These are phyloP conservation scores for Rhodotorula sphaerocarpa DNA, from an alignment of 768 basidiomycete species.

Conservation along the genomic window DNA sequence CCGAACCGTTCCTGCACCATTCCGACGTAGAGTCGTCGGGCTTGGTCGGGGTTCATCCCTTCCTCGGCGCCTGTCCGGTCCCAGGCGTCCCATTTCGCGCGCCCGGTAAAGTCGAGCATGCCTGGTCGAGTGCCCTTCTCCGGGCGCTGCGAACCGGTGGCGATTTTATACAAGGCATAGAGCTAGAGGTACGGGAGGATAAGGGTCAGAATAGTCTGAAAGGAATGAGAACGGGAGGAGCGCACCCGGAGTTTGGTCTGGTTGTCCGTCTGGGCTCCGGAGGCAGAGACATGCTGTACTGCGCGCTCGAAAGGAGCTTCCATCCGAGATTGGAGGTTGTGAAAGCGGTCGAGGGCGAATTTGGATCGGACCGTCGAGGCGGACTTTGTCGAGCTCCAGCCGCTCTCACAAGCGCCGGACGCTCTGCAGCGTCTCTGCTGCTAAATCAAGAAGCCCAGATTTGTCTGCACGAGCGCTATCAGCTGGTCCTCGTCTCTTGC, in stretches of 20 bases:
- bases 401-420: too few relatives aligned
- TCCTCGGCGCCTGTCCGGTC: slow-evolving; percentile 1
- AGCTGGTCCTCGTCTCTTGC: too few relatives aligned
- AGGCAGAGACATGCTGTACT: slow-evolving; percentile 1
- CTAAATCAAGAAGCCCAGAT: too few relatives aligned
- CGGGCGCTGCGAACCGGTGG: slow-evolving; percentile 5
- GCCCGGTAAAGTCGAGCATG: slow-evolving; percentile 19
- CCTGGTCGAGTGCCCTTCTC: slow-evolving; percentile 2
- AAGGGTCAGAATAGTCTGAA: not conserved
- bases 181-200: slow-evolving; percentile 2
- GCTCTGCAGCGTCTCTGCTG: too few relatives aligned
- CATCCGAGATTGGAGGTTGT: too few relatives aligned
- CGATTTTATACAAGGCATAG: slow-evolving; percentile 30
- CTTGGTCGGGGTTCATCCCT: not conserved
- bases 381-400: too few relatives aligned
- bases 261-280: not conserved
- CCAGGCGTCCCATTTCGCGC: slow-evolving; percentile 35
- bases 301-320: slow-evolving; percentile 5
- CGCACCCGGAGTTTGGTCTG: slow-evolving; percentile 22
- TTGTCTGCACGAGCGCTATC: too few relatives aligned
- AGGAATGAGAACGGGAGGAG: not conserved
- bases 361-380: too few relatives aligned
- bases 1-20: slow-evolving; percentile 3
- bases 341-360: too few relatives aligned
- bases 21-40: slow-evolving; percentile 8